Conservation (phyloP, 306 rosid species). For the Senna tora region DNA sequence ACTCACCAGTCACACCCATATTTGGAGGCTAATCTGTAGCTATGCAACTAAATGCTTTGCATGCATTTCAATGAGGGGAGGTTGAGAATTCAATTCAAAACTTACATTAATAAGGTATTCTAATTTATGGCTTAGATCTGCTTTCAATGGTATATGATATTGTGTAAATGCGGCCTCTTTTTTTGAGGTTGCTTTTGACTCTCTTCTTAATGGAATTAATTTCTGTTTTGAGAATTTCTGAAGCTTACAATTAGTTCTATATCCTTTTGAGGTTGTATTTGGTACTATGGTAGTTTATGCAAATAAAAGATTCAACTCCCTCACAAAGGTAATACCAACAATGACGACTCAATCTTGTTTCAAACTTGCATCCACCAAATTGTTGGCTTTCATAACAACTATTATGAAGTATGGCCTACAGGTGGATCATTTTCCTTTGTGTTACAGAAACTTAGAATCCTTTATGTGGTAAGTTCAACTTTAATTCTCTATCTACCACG, state of each 20-base stretch:
- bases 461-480: constrained; percentile 13
- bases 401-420: constrained; percentile 30
- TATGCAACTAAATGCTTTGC: constrained; percentile 67
- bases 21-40: constrained; percentile 57
- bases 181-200: constrained; percentile 26
- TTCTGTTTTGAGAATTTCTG: constrained; percentile 1
- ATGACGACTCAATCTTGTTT: constrained; percentile 26
- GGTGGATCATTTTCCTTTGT: constrained; percentile 11
- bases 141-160: constrained; percentile 27
- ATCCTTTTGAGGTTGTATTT: background rate
- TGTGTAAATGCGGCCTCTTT: constrained; percentile 30
- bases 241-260: background rate
- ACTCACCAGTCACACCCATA: constrained; percentile 38
- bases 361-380: constrained; percentile 40
- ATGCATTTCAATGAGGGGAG: constrained; percentile 62
- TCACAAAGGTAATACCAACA: background rate
- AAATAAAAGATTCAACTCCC: constrained; percentile 25
- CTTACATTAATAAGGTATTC: constrained; percentile 48
- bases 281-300: constrained; percentile 18
- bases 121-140: constrained; percentile 48
- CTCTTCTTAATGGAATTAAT: constrained; percentile 20
- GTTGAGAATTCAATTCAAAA: constrained; percentile 67
- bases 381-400: constrained; percentile 29
- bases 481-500: constrained; percentile 39
- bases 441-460: constrained; percentile 18